A percentile compares a stretch with the other conserved stretches of the same genome.
phyloP scores from a whole-genome alignment of 2,329 filamentous ascomycete genomes.

The Microdochium nivale region DNA sequence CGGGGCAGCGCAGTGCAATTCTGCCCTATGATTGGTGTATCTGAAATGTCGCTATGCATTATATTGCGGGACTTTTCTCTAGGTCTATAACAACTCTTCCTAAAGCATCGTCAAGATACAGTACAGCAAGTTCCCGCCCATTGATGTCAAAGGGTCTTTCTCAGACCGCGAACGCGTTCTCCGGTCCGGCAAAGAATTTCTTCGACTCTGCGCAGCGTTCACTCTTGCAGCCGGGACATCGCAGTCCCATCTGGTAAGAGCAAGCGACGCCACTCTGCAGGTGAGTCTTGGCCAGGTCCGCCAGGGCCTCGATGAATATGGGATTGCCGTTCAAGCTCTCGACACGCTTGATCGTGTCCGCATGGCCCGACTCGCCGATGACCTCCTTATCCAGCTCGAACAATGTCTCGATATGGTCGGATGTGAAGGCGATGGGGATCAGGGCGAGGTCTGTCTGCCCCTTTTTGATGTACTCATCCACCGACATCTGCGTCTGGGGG shows the following conservation, averaged over 20 bases:
- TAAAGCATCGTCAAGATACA: too few species aligned
- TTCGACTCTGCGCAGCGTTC: slow-evolving; percentile 76
- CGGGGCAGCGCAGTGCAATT: too few species aligned
- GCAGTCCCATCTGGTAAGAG: slow-evolving; percentile 77
- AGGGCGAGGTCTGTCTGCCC: slow-evolving; percentile 86
- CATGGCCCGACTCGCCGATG: slow-evolving; percentile 74
- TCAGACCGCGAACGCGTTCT: slow-evolving; percentile 15
- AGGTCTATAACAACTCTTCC: too few species aligned
- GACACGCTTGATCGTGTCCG: slow-evolving; percentile 76
- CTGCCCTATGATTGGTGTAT: too few species aligned
- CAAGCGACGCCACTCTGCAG: slow-evolving; percentile 59
- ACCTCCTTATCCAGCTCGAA: slow-evolving; percentile 93
- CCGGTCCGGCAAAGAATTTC: slow-evolving; percentile 47
- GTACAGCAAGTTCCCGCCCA: too few species aligned
- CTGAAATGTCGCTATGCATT: too few species aligned
- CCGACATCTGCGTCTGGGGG: slow-evolving; percentile 82
- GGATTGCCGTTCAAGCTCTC: slow-evolving; percentile 82
- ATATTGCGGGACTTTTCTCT: too few species aligned
- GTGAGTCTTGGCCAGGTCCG: slow-evolving; percentile 77
- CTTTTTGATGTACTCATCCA: slow-evolving; percentile 81
- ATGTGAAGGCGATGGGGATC: slow-evolving; percentile 94
- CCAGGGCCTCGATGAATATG: slow-evolving; percentile 47
- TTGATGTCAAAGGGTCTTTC: too few species aligned
- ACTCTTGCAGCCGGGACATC: slow-evolving; percentile 90
- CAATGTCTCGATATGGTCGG: slow-evolving; percentile 97